phyloP scores from a whole-genome alignment of 495 filamentous ascomycete species.

The Podospora pseudocomata region DNA sequence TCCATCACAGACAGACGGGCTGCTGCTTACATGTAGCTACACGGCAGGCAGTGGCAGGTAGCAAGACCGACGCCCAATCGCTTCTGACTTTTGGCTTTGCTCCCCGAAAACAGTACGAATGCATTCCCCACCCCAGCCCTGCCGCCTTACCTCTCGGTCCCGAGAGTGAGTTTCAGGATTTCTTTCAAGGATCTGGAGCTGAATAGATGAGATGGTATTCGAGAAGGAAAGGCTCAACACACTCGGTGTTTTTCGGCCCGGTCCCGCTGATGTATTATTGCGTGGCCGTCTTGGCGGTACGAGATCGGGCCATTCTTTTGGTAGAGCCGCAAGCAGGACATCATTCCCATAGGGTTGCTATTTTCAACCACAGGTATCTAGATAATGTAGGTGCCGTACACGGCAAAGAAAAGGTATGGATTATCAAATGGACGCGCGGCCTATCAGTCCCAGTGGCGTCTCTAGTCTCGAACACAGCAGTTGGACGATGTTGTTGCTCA shows the following conservation, averaged over 20 bases:
- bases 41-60: neutral
- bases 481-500: neutral
- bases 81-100: neutral
- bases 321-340: neutral
- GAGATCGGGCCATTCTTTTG: neutral
- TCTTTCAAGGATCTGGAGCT: neutral
- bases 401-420: neutral
- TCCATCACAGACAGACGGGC: neutral
- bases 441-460: neutral
- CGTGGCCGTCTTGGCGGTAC: neutral
- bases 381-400: neutral
- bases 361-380: neutral
- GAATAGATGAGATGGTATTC: neutral
- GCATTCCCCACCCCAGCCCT: neutral
- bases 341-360: neutral
- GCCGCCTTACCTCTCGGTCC: neutral
- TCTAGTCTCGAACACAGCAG: neutral
- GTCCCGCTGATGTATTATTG: neutral
- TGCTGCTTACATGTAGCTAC: neutral
- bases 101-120: neutral
- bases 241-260: neutral
- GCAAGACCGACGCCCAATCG: neutral
- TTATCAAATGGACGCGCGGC: constrained; percentile 19
- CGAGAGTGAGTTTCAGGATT: neutral
- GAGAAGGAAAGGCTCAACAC: neutral